phyloP scores from a whole-genome alignment of 2,329 filamentous ascomycete genomes.

The Chaetomiaceae sp. region DNA sequence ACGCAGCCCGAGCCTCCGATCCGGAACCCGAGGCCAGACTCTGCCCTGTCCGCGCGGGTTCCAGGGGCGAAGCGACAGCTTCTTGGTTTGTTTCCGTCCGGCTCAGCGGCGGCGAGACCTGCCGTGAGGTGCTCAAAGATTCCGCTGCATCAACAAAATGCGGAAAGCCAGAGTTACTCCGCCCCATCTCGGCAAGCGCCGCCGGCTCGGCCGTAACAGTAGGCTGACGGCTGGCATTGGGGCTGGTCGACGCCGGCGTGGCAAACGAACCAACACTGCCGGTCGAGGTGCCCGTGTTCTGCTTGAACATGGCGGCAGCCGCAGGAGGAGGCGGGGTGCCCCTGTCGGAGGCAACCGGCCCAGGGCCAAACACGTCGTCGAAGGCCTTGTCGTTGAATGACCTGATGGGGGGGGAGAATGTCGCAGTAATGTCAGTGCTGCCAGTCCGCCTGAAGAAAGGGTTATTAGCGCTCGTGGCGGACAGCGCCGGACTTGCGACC shows the following conservation, averaged over 20 bases:
- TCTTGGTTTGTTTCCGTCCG: slow-evolving; percentile 49
- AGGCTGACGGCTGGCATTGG: slow-evolving; percentile 59
- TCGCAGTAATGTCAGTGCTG: slow-evolving; percentile 56
- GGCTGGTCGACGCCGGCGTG: slow-evolving; percentile 55
- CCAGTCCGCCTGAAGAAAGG: slow-evolving; percentile 81
- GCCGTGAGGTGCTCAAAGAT: slow-evolving; percentile 71
- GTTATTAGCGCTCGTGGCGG: slow-evolving; percentile 74
- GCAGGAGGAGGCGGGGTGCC: slow-evolving; percentile 44
- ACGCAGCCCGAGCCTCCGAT: slow-evolving; percentile 19
- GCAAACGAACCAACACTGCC: slow-evolving; percentile 49
- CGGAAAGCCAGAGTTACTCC: slow-evolving; percentile 72
- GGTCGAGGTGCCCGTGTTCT: slow-evolving; percentile 54
- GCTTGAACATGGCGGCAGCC: slow-evolving; percentile 63
- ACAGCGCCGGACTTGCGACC: slow-evolving; percentile 66
- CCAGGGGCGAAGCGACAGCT: slow-evolving; percentile 34
- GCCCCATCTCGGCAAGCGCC: slow-evolving; percentile 66
- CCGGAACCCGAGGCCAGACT: slow-evolving; percentile 33
- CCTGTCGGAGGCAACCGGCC: slow-evolving; percentile 51
- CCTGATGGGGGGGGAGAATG: slow-evolving; percentile 47
- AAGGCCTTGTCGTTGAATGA: slow-evolving; percentile 64
- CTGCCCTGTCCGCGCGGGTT: slow-evolving; percentile 36
- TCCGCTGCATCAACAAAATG: slow-evolving; percentile 64
- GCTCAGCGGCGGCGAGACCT: slow-evolving; percentile 69
- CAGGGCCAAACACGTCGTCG: slow-evolving; percentile 84
- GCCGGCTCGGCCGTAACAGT: slow-evolving; percentile 56